phyloP scores from a whole-genome alignment of 73 alveolate species.

The Blepharisma stoltei region DNA sequence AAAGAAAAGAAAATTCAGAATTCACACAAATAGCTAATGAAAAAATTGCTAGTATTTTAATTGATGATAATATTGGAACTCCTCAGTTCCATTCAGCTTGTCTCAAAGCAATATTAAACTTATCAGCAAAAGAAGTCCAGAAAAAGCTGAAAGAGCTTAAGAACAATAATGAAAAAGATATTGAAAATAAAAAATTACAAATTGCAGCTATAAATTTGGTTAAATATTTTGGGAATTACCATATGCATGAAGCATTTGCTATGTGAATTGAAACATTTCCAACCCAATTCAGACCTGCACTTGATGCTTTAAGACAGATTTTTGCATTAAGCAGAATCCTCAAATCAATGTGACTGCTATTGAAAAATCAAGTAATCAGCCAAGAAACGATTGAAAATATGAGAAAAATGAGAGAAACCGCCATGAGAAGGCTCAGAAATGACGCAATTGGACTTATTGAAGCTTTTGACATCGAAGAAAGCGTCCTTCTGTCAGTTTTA shows the following conservation, averaged over 20 bases:
- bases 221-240: background rate
- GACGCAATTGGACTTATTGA: conserved; percentile 22
- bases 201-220: background rate
- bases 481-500: background rate
- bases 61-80: too few species aligned
- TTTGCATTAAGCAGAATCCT: conserved; percentile 1
- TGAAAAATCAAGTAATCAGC: background rate
- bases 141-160: conserved; percentile 10
- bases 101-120: too few species aligned
- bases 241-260: background rate
- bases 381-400: background rate
- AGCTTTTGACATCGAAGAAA: conserved; percentile 13
- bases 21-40: too few species aligned
- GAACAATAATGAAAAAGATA: background rate
- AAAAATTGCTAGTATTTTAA: too few species aligned
- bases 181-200: background rate
- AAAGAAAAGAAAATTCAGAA: too few species aligned
- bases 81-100: too few species aligned
- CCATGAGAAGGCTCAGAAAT: conserved; percentile 2
- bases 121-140: background rate
- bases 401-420: background rate
- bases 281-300: background rate
- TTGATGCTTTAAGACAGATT: background rate
- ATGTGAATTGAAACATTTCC: background rate
- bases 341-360: background rate